Evolutionary conservation across 2,329 filamentous ascomycete species (phyloP).

Genomic region (Fusarium foetens): DNA sequence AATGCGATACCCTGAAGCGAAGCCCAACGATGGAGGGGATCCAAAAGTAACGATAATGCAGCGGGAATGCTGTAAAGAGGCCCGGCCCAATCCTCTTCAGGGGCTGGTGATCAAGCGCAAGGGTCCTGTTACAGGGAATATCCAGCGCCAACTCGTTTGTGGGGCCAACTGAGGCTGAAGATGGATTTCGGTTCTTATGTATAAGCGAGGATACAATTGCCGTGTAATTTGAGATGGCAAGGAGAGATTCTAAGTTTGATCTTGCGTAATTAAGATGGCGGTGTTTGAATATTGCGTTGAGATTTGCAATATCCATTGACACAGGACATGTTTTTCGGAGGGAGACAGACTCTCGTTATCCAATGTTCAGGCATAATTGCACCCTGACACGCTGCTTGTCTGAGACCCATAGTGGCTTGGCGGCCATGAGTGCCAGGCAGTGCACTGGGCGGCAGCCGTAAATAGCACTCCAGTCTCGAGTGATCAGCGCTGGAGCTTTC

Average conservation of each 20-base stretch:
- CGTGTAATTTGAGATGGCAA: constrained; percentile 2
- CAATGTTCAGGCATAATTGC: constrained; percentile 18
- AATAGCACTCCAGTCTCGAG: constrained; percentile 23
- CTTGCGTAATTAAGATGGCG: neutral
- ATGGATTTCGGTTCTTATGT: constrained; percentile 1
- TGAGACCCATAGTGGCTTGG: constrained; percentile 37
- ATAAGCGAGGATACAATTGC: constrained; percentile 15
- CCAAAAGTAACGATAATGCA: constrained; percentile 24
- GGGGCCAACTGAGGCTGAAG: constrained; percentile 7
- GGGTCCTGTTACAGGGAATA: constrained; percentile 23
- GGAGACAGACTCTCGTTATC: constrained; percentile 4
- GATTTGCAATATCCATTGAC: neutral
- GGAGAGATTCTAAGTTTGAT: neutral
- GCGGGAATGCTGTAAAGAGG: constrained; percentile 24
- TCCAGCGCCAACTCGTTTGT: constrained; percentile 11
- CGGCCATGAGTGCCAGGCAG: constrained; percentile 14
- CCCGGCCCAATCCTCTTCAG: constrained; percentile 32
- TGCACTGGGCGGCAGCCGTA: constrained; percentile 24
- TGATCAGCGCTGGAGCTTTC: constrained; percentile 17
- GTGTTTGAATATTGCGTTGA: neutral
- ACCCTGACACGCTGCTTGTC: constrained; percentile 14
- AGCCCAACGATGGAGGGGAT: constrained; percentile 26
- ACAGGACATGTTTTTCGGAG: neutral
- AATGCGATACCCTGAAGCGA: constrained; percentile 18
- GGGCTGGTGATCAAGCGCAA: constrained; percentile 27